These are phyloP conservation scores for Mucor indicus DNA, from an alignment of 371 early-diverging fungal genomes.

Conservation along the genomic window DNA sequence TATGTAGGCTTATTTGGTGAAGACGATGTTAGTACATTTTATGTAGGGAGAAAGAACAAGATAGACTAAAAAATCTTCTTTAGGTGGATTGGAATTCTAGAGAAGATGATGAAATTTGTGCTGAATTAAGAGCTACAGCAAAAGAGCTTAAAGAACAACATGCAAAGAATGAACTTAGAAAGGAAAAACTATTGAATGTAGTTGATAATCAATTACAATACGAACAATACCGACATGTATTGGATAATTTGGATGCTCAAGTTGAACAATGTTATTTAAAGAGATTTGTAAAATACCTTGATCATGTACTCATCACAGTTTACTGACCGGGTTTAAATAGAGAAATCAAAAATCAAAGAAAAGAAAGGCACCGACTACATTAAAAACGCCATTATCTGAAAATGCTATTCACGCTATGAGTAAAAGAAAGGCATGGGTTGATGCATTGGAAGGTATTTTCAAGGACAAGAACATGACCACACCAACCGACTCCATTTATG, in stretches of 20 bases:
- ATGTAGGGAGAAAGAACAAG: too few relatives aligned
- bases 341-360: constrained; percentile 75
- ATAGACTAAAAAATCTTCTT: too few relatives aligned
- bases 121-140: constrained; percentile 67
- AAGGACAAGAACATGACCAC: constrained; percentile 64
- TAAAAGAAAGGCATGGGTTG: constrained; percentile 45
- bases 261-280: constrained; percentile 83
- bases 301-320: background rate
- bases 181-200: constrained; percentile 61
- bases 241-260: constrained; percentile 84
- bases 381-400: constrained; percentile 49
- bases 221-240: constrained; percentile 84
- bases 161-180: constrained; percentile 62
- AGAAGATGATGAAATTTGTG: constrained; percentile 83
- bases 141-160: constrained; percentile 72
- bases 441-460: constrained; percentile 55
- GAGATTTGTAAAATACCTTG: constrained; percentile 67
- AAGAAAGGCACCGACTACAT: constrained; percentile 44
- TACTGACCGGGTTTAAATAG: too few relatives aligned
- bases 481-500: constrained; percentile 64
- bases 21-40: too few relatives aligned
- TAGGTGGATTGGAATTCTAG: constrained; percentile 68
- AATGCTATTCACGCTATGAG: constrained; percentile 54
- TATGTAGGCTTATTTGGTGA: constrained; percentile 77
- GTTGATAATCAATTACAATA: constrained; percentile 77